Percentiles rank a stretch among this genome's conserved stretches.
These are phyloP conservation scores for Aspergillus arachidicola DNA, from an alignment of 2,329 filamentous ascomycete species.

Conservation along the genomic window DNA sequence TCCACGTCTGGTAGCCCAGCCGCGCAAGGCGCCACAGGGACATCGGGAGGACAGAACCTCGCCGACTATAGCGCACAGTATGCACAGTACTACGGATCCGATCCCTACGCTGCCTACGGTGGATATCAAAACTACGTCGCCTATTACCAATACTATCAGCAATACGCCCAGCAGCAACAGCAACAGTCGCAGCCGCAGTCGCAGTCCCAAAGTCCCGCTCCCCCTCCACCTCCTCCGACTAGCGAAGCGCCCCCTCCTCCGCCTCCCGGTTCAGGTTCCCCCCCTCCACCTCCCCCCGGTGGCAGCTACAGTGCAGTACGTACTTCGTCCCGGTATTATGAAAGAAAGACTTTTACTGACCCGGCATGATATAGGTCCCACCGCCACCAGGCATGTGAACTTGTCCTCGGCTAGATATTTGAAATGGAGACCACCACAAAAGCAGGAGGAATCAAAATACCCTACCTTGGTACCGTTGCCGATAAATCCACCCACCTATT, in stretches of 20 bases:
- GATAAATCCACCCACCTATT: not conserved
- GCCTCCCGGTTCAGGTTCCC: slow-evolving; percentile 62
- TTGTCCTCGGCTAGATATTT: not conserved
- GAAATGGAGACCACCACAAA: not conserved
- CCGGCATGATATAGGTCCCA: slow-evolving; percentile 15
- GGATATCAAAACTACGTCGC: slow-evolving; percentile 75
- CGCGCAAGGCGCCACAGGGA: slow-evolving; percentile 45
- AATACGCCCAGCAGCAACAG: slow-evolving; percentile 57
- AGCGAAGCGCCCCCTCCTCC: slow-evolving; percentile 60
- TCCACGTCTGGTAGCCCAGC: slow-evolving; percentile 48
- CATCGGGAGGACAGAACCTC: slow-evolving; percentile 33
- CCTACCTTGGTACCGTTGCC: not conserved
- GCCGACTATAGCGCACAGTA: slow-evolving; percentile 80
- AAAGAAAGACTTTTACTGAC: not conserved
- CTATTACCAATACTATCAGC: slow-evolving; percentile 71
- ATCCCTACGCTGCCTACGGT: slow-evolving; percentile 89
- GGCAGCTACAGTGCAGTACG: slow-evolving; percentile 65
- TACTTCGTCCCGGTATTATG: not conserved
- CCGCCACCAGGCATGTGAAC: slow-evolving; percentile 24
- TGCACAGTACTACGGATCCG: slow-evolving; percentile 75
- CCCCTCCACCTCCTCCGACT: slow-evolving; percentile 61
- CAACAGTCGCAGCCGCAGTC: slow-evolving; percentile 41
- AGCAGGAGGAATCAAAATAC: not conserved
- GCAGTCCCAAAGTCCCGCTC: slow-evolving; percentile 45
- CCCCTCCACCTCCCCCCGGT: slow-evolving; percentile 61